Evolutionary conservation across 805 yeast genomes (phyloP).

Genomic region (Candida chilensis): DNA sequence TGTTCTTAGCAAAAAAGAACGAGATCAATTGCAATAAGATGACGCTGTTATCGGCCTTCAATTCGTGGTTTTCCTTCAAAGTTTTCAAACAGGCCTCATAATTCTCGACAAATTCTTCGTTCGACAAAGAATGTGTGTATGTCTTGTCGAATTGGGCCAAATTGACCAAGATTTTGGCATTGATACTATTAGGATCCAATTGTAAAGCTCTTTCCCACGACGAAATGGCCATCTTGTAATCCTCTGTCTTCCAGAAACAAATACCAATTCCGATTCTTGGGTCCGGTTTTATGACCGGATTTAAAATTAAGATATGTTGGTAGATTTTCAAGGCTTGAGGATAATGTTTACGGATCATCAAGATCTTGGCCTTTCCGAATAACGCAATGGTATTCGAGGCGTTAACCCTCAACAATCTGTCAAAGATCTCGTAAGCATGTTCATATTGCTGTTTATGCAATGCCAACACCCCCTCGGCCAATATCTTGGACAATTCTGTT

Average conservation of each 20-base stretch:
- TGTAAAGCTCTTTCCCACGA: slow-evolving; percentile 81
- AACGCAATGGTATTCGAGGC: slow-evolving; percentile 66
- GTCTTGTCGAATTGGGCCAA: slow-evolving; percentile 62
- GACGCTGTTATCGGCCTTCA: slow-evolving; percentile 43
- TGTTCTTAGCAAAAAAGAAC: slow-evolving; percentile 61
- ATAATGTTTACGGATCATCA: slow-evolving; percentile 66
- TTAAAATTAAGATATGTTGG: slow-evolving; percentile 70
- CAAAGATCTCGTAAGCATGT: slow-evolving; percentile 63
- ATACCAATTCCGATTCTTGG: slow-evolving; percentile 93
- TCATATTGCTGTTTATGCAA: slow-evolving; percentile 56
- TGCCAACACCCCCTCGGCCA: slow-evolving; percentile 62
- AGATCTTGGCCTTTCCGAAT: slow-evolving; percentile 76
- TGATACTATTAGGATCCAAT: slow-evolving; percentile 48
- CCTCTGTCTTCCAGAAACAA: slow-evolving; percentile 86
- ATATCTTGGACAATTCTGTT: slow-evolving; percentile 28
- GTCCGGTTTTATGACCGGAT: slow-evolving; percentile 80
- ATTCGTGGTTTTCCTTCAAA: slow-evolving; percentile 27
- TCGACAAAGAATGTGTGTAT: slow-evolving; percentile 42
- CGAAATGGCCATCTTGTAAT: slow-evolving; percentile 60
- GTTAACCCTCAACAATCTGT: slow-evolving; percentile 44
- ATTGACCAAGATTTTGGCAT: slow-evolving; percentile 58
- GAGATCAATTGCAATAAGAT: slow-evolving; percentile 61
- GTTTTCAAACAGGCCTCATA: slow-evolving; percentile 54
- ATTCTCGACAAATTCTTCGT: slow-evolving; percentile 46
- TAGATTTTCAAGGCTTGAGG: slow-evolving; percentile 67